Evolutionary conservation across 768 basidiomycete species (phyloP).

Genomic region (Tulasnella sp.): DNA sequence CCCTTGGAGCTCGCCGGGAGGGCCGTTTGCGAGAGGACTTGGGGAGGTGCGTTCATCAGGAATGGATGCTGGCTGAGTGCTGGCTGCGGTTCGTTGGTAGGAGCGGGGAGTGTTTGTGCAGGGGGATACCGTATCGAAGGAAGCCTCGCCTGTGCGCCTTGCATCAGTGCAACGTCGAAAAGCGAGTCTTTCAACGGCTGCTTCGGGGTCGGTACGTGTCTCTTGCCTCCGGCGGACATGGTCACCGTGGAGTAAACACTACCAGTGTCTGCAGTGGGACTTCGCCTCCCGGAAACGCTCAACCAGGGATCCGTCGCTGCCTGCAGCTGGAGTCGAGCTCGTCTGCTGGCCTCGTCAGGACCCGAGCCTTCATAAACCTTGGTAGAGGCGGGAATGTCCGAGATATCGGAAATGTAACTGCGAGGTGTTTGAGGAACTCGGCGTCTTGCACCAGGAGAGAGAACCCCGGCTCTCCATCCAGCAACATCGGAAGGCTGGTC

Average conservation of each 20-base stretch:
- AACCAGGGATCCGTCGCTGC: neutral
- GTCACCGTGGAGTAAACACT: slow-evolving; percentile 6
- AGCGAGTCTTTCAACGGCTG: slow-evolving; percentile 9
- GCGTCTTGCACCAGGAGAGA: neutral
- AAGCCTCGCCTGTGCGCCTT: neutral
- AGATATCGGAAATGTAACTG: neutral
- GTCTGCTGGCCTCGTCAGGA: neutral
- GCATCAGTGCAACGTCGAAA: slow-evolving; percentile 4
- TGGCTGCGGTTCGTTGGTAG: neutral
- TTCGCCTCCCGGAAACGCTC: neutral
- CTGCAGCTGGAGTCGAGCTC: neutral
- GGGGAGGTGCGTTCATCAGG: no score
- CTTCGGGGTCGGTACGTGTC: slow-evolving; percentile 13
- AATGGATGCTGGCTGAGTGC: neutral
- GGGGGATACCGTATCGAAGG: neutral
- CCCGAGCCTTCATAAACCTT: neutral
- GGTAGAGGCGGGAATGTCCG: neutral
- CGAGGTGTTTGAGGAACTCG: neutral
- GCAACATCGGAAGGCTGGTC: neutral
- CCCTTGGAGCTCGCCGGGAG: no score
- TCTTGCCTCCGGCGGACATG: neutral
- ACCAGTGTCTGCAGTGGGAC: slow-evolving; percentile 5
- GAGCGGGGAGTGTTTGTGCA: neutral
- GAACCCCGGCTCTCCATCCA: neutral
- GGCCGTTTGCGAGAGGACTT: no score